Conservation (phyloP, 805 yeast genomes). For the Sugiyamaella smithiae region DNA sequence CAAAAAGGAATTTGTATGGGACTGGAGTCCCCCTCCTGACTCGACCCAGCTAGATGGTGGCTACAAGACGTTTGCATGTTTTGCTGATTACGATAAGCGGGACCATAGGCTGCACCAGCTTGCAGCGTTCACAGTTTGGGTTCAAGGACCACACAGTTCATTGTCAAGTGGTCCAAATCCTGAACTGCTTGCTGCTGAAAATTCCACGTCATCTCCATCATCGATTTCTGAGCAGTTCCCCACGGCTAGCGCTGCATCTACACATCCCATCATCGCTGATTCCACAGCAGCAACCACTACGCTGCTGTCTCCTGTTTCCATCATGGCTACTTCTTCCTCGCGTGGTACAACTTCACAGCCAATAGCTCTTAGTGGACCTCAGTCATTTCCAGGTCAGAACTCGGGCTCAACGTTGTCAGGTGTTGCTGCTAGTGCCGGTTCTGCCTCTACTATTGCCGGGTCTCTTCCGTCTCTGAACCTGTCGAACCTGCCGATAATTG, state of each 20-base stretch:
- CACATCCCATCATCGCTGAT: too few relatives aligned
- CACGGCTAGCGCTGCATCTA: neutral
- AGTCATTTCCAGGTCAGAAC: neutral
- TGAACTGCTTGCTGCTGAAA: neutral
- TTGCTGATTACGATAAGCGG: constrained; percentile 39
- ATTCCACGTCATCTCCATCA: constrained; percentile 3
- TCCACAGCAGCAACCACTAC: neutral
- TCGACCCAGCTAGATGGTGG: constrained; percentile 24
- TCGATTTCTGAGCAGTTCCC: constrained; percentile 8
- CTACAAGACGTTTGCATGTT: constrained; percentile 36
- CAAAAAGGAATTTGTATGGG: constrained; percentile 33
- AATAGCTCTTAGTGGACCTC: neutral
- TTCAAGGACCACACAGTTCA: constrained; percentile 21
- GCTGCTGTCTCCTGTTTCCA: neutral
- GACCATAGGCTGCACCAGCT: constrained; percentile 34
- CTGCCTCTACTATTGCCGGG: neutral
- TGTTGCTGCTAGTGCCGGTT: neutral
- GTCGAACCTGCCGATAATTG: neutral
- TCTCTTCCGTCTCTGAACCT: neutral
- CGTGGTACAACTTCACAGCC: neutral
- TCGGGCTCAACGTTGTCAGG: neutral
- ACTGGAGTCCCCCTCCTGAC: constrained; percentile 27
- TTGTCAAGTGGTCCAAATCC: too few relatives aligned
- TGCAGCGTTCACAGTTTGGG: constrained; percentile 35
- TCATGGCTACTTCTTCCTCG: neutral